These are phyloP conservation scores for Trichoderma guizhouense DNA, from an alignment of 2,329 filamentous ascomycete genomes.

Conservation along the genomic window DNA sequence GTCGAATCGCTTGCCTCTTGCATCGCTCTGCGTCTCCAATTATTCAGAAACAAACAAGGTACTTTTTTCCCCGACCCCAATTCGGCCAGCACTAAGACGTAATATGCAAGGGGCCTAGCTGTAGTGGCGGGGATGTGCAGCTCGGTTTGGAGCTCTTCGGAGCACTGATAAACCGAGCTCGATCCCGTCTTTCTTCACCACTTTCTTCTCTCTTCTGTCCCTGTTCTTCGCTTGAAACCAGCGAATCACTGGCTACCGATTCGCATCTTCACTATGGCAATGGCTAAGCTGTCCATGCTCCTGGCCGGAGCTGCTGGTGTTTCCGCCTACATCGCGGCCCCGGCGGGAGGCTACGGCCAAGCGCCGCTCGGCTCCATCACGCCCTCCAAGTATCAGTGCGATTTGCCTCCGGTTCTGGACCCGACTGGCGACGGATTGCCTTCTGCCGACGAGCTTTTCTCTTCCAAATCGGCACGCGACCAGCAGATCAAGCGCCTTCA, in stretches of 20 bases:
- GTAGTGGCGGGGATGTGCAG: conserved; percentile 1
- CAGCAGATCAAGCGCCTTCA: conserved; percentile 49
- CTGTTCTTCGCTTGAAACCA: not conserved
- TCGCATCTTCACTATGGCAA: conserved; percentile 1
- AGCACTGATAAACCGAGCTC: conserved; percentile 8
- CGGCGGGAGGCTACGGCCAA: not conserved
- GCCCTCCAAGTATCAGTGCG: conserved; percentile 28
- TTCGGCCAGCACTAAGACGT: not conserved
- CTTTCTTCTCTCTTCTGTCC: not conserved
- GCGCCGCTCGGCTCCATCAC: not conserved
- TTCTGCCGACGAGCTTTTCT: conserved; percentile 32
- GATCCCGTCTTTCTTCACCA: not conserved
- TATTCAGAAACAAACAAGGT: not conserved
- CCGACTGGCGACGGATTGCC: conserved; percentile 34
- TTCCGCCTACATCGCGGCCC: conserved; percentile 12
- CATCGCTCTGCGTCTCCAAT: not conserved
- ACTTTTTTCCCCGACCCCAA: not conserved
- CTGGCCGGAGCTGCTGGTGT: conserved; percentile 12
- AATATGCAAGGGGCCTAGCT: conserved; percentile 1
- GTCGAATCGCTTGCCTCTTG: not conserved
- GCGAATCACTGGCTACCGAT: not conserved
- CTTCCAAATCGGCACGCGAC: conserved; percentile 31
- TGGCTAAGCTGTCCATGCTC: conserved; percentile 8
- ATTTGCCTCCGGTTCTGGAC: conserved; percentile 34
- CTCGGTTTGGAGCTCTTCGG: conserved; percentile 1